Evolutionary conservation across 2,329 filamentous ascomycete species (phyloP).

Genomic region (Plectosphaerella plurivora): DNA sequence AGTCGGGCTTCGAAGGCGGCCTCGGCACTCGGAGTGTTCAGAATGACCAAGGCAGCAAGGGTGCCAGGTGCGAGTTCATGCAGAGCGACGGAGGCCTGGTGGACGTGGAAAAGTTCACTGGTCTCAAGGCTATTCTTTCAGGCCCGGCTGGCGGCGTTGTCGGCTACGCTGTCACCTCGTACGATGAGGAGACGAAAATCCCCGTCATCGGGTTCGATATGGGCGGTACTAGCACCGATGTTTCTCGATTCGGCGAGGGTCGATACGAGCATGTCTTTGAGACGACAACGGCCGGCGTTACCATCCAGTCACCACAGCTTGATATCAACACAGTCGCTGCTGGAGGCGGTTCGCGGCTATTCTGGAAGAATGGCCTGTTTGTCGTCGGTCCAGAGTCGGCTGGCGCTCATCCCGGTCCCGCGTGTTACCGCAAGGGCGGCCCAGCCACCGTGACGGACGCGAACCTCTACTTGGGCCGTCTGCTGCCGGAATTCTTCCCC

Average conservation of each 20-base stretch:
- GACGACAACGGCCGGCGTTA: conserved; percentile 89
- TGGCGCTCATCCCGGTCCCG: conserved; percentile 82
- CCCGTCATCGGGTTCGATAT: conserved; percentile 95
- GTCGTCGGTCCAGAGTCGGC: conserved; percentile 88
- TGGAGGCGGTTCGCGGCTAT: conserved; percentile 78
- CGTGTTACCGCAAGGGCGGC: conserved; percentile 85
- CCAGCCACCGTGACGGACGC: conserved; percentile 92
- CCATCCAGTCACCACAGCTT: conserved; percentile 85
- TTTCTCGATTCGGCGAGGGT: conserved; percentile 80
- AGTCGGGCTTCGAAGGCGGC: conserved; percentile 61
- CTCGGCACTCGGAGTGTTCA: conserved; percentile 73
- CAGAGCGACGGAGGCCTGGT: conserved; percentile 75
- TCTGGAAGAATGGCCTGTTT: conserved; percentile 86
- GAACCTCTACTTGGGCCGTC: conserved; percentile 76
- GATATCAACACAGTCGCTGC: conserved; percentile 96
- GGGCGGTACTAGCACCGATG: conserved; percentile 90
- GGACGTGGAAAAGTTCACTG: conserved; percentile 77
- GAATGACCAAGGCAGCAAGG: conserved; percentile 57
- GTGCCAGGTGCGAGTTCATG: conserved; percentile 91
- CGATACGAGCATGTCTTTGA: conserved; percentile 92
- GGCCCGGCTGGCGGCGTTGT: conserved; percentile 92
- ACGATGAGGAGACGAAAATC: conserved; percentile 74
- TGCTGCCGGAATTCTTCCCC: conserved; percentile 88
- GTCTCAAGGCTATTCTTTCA: conserved; percentile 78
- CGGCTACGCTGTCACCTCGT: conserved; percentile 87